Percentiles rank a stretch among this genome's conserved stretches.
Evolutionary conservation across 176 grass and related monocot genomes (phyloP).

Genomic region (Rhynchospora breviuscula): DNA sequence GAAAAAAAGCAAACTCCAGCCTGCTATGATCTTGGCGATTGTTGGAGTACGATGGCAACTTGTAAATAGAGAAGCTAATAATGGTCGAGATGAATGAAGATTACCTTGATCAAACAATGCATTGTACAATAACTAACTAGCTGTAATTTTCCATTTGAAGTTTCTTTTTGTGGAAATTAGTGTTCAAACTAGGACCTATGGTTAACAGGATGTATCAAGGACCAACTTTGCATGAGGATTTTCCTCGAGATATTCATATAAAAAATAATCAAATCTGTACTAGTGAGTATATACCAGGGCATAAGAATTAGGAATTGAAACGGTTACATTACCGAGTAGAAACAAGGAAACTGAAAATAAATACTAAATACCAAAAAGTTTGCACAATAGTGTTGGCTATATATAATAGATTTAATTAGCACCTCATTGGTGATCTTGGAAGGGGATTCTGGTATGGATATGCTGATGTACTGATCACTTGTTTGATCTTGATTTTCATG

Average conservation of each 20-base stretch:
- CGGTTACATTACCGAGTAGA: neutral
- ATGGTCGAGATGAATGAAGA: neutral
- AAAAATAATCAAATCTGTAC: neutral
- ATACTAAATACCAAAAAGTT: neutral
- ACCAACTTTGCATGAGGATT: neutral
- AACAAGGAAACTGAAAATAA: neutral
- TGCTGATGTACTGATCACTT: constrained; percentile 11
- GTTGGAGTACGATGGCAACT: neutral
- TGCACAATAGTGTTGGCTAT: neutral
- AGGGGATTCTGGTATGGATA: constrained; percentile 22
- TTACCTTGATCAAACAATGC: neutral
- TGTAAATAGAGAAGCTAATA: neutral
- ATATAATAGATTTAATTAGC: neutral
- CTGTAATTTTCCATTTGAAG: neutral
- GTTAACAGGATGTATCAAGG: neutral
- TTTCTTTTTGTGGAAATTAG: neutral
- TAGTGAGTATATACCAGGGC: neutral
- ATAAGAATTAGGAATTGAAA: neutral
- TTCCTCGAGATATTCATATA: neutral
- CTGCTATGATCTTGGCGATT: neutral
- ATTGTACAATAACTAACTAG: neutral
- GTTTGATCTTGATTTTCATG: constrained; percentile 22
- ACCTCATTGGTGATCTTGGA: constrained; percentile 49
- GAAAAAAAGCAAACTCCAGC: no score
- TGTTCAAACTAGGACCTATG: neutral